These are phyloP conservation scores for Suhomyces kilbournensis DNA, from an alignment of 805 yeast genomes.

Conservation along the genomic window DNA sequence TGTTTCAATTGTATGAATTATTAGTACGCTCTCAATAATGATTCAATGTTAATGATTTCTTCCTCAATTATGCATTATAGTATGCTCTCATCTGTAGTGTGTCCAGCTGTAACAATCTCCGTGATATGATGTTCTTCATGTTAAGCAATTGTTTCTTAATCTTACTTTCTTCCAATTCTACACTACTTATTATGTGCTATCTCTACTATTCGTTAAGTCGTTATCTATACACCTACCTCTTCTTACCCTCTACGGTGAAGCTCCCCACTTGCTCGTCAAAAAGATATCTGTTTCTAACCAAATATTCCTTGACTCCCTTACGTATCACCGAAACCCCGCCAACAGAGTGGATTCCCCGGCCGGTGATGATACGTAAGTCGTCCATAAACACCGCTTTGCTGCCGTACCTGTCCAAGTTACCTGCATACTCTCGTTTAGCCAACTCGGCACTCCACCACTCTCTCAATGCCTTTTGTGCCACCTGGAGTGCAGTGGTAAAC, in stretches of 20 bases:
- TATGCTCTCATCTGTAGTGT: background rate
- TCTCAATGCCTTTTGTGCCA: conserved; percentile 33
- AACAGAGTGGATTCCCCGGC: conserved; percentile 67
- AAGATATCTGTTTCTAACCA: conserved; percentile 36
- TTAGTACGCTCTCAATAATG: too few species aligned
- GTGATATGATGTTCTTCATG: background rate
- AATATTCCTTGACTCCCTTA: conserved; percentile 36
- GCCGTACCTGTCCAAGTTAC: conserved; percentile 32
- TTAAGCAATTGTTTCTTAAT: background rate
- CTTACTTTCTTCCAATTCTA: too few species aligned
- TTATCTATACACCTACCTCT: background rate
- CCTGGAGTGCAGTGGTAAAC: conserved; percentile 45
- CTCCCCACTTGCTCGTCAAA: conserved; percentile 47
- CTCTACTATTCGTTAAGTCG: background rate
- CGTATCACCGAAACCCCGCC: conserved; percentile 54
- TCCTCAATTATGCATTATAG: too few species aligned
- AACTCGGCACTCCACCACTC: conserved; percentile 68
- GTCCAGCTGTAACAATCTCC: too few species aligned
- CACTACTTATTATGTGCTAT: background rate
- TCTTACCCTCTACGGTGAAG: conserved; percentile 41
- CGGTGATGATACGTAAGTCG: conserved; percentile 55
- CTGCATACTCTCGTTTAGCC: conserved; percentile 36
- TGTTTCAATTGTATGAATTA: too few species aligned
- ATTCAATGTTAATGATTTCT: too few species aligned
- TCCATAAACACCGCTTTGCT: conserved; percentile 38